These are phyloP conservation scores for Colletotrichum sp. DNA, from an alignment of 2,329 filamentous ascomycete species.

Conservation along the genomic window DNA sequence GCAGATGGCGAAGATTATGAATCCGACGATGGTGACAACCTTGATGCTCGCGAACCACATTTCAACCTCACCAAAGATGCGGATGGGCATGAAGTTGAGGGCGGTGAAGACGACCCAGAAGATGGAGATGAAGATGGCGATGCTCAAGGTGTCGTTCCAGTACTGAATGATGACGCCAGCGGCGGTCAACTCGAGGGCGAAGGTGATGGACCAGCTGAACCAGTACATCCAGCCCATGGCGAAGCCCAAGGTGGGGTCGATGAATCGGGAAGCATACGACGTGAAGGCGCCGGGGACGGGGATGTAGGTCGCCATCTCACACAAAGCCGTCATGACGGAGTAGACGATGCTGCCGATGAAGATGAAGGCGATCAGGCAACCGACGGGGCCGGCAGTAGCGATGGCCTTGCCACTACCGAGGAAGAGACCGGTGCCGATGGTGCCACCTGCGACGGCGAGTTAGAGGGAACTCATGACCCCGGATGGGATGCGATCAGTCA, in stretches of 20 bases:
- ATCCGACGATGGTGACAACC: conserved; percentile 75
- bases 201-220: conserved; percentile 79
- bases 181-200: conserved; percentile 74
- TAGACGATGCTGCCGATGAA: conserved; percentile 77
- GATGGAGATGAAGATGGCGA: conserved; percentile 75
- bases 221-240: conserved; percentile 86
- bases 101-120: conserved; percentile 75
- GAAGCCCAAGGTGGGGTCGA: conserved; percentile 76
- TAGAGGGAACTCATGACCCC: background rate
- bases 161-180: conserved; percentile 79
- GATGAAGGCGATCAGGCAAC: conserved; percentile 70
- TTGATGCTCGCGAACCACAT: conserved; percentile 83
- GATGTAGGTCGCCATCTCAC: conserved; percentile 79
- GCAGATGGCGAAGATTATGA: conserved; percentile 78
- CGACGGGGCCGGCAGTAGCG: conserved; percentile 67
- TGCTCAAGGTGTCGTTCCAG: conserved; percentile 67
- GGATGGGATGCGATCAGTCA: background rate
- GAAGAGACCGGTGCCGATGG: conserved; percentile 77
- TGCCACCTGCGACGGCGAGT: conserved; percentile 45
- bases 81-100: conserved; percentile 74
- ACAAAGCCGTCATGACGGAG: conserved; percentile 73
- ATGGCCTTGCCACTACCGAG: conserved; percentile 70
- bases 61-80: conserved; percentile 78
- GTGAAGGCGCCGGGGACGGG: conserved; percentile 80
- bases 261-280: conserved; percentile 76